Percentiles rank a stretch among this genome's conserved stretches.
Conservation (phyloP, 1,284 basidiomycete species). For the Malassezia dermatis region DNA sequence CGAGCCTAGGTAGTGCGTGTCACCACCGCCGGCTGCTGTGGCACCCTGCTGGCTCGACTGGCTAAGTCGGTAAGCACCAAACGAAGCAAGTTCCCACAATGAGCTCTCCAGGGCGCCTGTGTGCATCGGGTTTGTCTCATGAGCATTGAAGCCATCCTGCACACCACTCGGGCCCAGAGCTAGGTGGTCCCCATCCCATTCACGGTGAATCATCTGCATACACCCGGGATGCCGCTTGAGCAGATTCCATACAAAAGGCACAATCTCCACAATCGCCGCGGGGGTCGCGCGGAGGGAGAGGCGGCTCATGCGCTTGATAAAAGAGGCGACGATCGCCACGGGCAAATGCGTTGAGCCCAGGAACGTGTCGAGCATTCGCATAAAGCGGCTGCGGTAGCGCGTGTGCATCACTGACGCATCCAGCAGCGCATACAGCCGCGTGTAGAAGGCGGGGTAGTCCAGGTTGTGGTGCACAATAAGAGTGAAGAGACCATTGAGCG, state of each 20-base stretch:
- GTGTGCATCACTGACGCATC: conserved; percentile 67
- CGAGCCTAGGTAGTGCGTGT: conserved; percentile 70
- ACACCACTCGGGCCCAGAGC: conserved; percentile 32
- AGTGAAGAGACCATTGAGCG: conserved; percentile 80
- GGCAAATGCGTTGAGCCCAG: conserved; percentile 84
- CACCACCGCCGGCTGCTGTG: conserved; percentile 19
- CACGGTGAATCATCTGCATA: conserved; percentile 78
- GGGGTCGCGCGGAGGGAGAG: conserved; percentile 76
- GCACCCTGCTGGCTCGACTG: conserved; percentile 10
- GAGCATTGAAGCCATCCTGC: conserved; percentile 53
- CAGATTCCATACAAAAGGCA: conserved; percentile 90
- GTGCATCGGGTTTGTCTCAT: conserved; percentile 63
- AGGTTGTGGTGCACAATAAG: conserved; percentile 88
- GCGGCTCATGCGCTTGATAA: conserved; percentile 79
- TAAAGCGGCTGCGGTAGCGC: conserved; percentile 85
- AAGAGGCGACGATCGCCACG: conserved; percentile 76
- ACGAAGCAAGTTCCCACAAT: conserved; percentile 78
- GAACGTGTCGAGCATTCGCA: conserved; percentile 82
- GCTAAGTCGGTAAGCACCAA: conserved; percentile 50
- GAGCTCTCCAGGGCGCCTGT: conserved; percentile 75
- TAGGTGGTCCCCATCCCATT: conserved; percentile 35
- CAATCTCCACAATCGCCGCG: conserved; percentile 74
- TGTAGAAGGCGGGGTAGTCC: conserved; percentile 93
- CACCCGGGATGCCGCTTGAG: conserved; percentile 82
- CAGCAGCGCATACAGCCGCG: conserved; percentile 78